Percentiles rank a stretch among this genome's conserved stretches.
phyloP scores from a whole-genome alignment of 2,329 filamentous ascomycete genomes.

The Dichotomopilus funicola region DNA sequence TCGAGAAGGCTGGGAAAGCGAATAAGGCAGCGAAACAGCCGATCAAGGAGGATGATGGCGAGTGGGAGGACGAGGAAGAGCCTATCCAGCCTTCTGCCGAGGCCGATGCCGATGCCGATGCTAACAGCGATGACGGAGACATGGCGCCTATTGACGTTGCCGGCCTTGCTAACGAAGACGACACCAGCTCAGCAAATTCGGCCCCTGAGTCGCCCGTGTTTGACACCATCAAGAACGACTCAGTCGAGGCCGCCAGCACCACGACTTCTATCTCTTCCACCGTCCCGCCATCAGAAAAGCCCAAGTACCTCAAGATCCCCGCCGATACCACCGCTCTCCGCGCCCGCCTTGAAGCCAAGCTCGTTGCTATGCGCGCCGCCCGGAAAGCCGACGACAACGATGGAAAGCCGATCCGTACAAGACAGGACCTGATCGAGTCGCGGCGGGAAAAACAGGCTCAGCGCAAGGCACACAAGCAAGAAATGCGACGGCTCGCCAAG shows the following conservation, averaged over 20 bases:
- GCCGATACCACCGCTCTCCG: constrained; percentile 69
- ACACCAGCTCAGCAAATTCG: constrained; percentile 39
- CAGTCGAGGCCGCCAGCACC: constrained; percentile 45
- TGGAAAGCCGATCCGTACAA: constrained; percentile 73
- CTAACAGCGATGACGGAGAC: constrained; percentile 28
- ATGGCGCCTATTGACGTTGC: constrained; percentile 41
- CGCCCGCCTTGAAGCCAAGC: constrained; percentile 71
- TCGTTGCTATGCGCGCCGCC: constrained; percentile 76
- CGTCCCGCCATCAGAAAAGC: constrained; percentile 52
- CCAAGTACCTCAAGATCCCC: constrained; percentile 61
- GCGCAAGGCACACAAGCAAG: constrained; percentile 83
- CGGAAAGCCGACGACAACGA: constrained; percentile 83
- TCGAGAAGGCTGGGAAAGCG: constrained; percentile 25
- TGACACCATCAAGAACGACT: constrained; percentile 42
- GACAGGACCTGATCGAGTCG: constrained; percentile 87
- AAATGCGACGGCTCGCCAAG: constrained; percentile 68
- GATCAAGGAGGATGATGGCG: constrained; percentile 5
- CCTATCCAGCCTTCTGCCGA: constrained; percentile 21
- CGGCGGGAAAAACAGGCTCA: constrained; percentile 81
- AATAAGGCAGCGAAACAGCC: constrained; percentile 44
- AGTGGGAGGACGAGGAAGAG: constrained; percentile 9
- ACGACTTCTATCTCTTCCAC: constrained; percentile 66
- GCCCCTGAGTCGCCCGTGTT: constrained; percentile 55
- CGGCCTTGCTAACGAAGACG: constrained; percentile 43
- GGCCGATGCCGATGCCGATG: constrained; percentile 9